phyloP scores from a whole-genome alignment of 192 early-diverging fungal species.

The Kickxella alabastrina region DNA sequence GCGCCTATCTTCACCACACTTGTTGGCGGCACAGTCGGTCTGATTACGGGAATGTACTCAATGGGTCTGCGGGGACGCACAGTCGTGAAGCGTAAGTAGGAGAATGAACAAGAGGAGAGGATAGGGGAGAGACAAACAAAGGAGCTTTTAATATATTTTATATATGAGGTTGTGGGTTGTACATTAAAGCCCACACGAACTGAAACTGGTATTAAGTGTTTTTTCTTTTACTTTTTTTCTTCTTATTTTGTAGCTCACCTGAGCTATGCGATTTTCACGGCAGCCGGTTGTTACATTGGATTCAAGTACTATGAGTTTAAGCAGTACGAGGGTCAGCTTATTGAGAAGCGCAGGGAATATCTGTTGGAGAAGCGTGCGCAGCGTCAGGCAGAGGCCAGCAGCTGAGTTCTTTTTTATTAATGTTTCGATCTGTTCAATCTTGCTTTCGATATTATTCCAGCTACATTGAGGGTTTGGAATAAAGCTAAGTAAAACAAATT shows the following conservation, averaged over 20 bases:
- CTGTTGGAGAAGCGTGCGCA: slow-evolving; percentile 42
- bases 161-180: too few relatives aligned
- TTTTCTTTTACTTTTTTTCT: too few relatives aligned
- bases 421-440: too few relatives aligned
- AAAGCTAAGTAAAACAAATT: too few relatives aligned
- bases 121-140: too few relatives aligned
- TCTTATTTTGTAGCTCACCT: slow-evolving; percentile 28
- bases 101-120: neutral
- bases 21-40: slow-evolving; percentile 36
- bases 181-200: too few relatives aligned
- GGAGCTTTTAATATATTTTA: too few relatives aligned
- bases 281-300: slow-evolving; percentile 23
- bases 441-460: too few relatives aligned
- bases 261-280: slow-evolving; percentile 34
- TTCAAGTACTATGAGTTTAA: slow-evolving; percentile 30
- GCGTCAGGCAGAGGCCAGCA: slow-evolving; percentile 19
- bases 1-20: slow-evolving; percentile 28
- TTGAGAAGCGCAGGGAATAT: slow-evolving; percentile 28
- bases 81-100: slow-evolving; percentile 29
- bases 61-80: slow-evolving; percentile 38
- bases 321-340: slow-evolving; percentile 19
- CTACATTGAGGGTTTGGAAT: too few relatives aligned
- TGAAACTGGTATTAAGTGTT: too few relatives aligned
- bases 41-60: slow-evolving; percentile 44
- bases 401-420: neutral